Conservation (phyloP, 2,329 filamentous ascomycete genomes). For the Fusarium metavorans region DNA sequence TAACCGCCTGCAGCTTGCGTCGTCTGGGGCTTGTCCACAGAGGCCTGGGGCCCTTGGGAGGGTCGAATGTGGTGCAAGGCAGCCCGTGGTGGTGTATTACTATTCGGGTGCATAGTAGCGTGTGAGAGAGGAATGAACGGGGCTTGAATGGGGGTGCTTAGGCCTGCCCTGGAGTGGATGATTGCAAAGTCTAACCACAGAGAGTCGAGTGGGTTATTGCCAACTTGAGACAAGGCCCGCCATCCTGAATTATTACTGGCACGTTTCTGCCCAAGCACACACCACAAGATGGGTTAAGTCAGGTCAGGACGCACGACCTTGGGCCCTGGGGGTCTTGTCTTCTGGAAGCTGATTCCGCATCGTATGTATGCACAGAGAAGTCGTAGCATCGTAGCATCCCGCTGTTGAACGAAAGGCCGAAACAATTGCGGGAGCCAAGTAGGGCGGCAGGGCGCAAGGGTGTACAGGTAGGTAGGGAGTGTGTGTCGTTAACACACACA, state of each 20-base stretch:
- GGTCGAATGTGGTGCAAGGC: slow-evolving; percentile 6
- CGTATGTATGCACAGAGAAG: neutral
- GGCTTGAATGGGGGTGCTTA: slow-evolving; percentile 30
- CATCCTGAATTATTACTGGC: slow-evolving; percentile 38
- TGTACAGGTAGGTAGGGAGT: slow-evolving; percentile 4
- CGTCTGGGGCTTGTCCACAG: neutral
- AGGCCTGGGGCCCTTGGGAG: slow-evolving; percentile 3
- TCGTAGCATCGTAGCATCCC: slow-evolving; percentile 8
- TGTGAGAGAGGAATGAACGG: slow-evolving; percentile 27
- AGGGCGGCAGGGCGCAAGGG: neutral
- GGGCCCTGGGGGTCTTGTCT: neutral
- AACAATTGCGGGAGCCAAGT: neutral
- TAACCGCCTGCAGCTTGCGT: slow-evolving; percentile 4
- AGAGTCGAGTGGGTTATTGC: slow-evolving; percentile 39
- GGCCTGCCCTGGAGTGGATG: slow-evolving; percentile 27
- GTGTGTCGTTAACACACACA: neutral
- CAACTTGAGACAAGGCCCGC: slow-evolving; percentile 45
- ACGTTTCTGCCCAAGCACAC: slow-evolving; percentile 34
- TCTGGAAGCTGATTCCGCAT: slow-evolving; percentile 5
- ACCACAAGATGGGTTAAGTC: slow-evolving; percentile 25
- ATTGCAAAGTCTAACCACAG: slow-evolving; percentile 36
- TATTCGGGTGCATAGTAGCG: slow-evolving; percentile 3
- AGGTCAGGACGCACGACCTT: slow-evolving; percentile 18
- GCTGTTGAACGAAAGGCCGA: neutral
- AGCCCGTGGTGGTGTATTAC: neutral